Percentiles rank a stretch among this genome's conserved stretches.
Conservation (phyloP, 495 filamentous ascomycete species). For the Jackrogersella minutella region DNA sequence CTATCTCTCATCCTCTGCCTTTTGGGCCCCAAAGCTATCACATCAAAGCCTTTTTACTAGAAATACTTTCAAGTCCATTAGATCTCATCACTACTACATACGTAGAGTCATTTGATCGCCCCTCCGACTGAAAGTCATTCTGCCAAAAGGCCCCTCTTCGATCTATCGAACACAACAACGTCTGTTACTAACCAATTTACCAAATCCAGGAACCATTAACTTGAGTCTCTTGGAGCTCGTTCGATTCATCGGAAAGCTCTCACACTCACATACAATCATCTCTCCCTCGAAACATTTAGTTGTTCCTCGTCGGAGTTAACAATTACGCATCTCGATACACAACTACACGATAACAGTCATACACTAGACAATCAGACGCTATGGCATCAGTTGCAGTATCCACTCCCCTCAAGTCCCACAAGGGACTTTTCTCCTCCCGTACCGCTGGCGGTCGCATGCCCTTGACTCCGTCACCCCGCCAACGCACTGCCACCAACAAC, state of each 20-base stretch:
- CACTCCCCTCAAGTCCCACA: slow-evolving; percentile 92
- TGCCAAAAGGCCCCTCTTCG: slow-evolving; percentile 53
- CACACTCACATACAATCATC: slow-evolving; percentile 16
- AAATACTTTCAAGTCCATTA: slow-evolving; percentile 50
- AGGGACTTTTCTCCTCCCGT: slow-evolving; percentile 88
- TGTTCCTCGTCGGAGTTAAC: slow-evolving; percentile 53
- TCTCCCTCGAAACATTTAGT: slow-evolving; percentile 59
- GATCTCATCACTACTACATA: slow-evolving; percentile 49
- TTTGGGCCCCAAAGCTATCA: slow-evolving; percentile 23
- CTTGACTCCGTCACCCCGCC: slow-evolving; percentile 87
- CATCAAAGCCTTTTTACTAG: slow-evolving; percentile 42
- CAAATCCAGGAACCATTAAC: slow-evolving; percentile 67
- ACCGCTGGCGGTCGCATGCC: slow-evolving; percentile 95
- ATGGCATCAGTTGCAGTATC: slow-evolving; percentile 92
- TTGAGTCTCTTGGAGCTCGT: slow-evolving; percentile 70
- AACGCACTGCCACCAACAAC: slow-evolving; percentile 53
- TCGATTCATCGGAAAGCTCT: slow-evolving; percentile 56
- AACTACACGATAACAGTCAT: slow-evolving; percentile 47
- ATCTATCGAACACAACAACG: slow-evolving; percentile 60
- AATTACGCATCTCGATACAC: slow-evolving; percentile 42
- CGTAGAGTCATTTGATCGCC: slow-evolving; percentile 54
- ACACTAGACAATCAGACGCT: slow-evolving; percentile 46
- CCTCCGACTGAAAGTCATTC: slow-evolving; percentile 52
- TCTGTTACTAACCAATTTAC: slow-evolving; percentile 57
- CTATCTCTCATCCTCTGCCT: slow-evolving; percentile 20